Conservation (phyloP, 148 eudicot genomes). For the Hydrangea macrophylla region DNA sequence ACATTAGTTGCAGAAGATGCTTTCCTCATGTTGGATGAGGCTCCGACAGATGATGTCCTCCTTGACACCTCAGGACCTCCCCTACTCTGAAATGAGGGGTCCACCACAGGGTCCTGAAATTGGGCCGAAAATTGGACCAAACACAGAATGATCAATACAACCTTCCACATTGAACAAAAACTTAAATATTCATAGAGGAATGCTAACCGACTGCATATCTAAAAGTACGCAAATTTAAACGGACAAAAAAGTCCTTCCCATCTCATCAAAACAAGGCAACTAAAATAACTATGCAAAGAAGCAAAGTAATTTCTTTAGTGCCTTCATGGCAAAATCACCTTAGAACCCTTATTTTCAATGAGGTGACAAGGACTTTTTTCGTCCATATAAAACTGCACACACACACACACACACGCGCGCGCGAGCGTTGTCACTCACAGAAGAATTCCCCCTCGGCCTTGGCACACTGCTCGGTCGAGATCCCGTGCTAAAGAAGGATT, state of each 20-base stretch:
- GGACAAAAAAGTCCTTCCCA: too few relatives aligned
- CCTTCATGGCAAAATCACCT: too few relatives aligned
- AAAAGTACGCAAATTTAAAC: too few relatives aligned
- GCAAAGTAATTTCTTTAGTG: too few relatives aligned
- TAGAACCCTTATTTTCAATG: too few relatives aligned
- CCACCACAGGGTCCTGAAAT: constrained; percentile 41
- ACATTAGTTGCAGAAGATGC: constrained; percentile 49
- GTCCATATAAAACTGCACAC: too few relatives aligned
- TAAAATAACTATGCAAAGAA: too few relatives aligned
- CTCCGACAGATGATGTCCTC: constrained; percentile 29
- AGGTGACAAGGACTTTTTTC: too few relatives aligned
- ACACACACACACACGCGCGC: too few relatives aligned
- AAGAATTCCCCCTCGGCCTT: constrained; percentile 59
- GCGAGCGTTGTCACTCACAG: constrained; percentile 61
- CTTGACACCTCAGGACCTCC: constrained; percentile 41
- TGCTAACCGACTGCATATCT: constrained; percentile 1
- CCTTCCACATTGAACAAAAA: neutral
- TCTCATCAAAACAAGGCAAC: too few relatives aligned
- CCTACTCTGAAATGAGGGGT: constrained; percentile 36
- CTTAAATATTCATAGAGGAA: constrained; percentile 14
- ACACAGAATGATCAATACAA: constrained; percentile 4
- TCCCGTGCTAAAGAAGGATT: constrained; percentile 74
- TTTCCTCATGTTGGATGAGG: constrained; percentile 46
- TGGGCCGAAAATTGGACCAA: neutral
- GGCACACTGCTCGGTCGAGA: constrained; percentile 92